phyloP scores from a whole-genome alignment of 1,284 basidiomycete species.

The Acaromyces ingoldii region DNA sequence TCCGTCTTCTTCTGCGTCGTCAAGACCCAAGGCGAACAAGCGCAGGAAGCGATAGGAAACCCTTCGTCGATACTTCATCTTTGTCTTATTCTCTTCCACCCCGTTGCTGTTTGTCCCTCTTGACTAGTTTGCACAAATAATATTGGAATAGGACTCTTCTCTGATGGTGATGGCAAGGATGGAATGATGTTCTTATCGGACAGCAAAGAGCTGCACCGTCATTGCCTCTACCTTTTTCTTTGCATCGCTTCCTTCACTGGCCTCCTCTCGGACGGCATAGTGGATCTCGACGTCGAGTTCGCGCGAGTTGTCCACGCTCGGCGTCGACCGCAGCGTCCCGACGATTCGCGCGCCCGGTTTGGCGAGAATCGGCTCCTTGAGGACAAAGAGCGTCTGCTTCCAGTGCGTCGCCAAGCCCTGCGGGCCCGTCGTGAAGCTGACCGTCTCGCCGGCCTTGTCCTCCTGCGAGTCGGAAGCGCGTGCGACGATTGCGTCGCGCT shows the following conservation, averaged over 20 bases:
- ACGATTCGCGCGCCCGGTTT: conserved; percentile 68
- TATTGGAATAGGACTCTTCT: too few species aligned
- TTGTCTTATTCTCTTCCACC: too few species aligned
- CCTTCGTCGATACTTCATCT: too few species aligned
- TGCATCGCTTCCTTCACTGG: conserved; percentile 20
- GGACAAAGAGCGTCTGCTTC: conserved; percentile 90
- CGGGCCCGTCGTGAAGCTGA: conserved; percentile 89
- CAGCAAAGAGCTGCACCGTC: conserved; percentile 21
- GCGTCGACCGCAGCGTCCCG: conserved; percentile 76
- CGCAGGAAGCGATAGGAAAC: too few species aligned
- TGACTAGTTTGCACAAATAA: too few species aligned
- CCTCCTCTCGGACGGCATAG: conserved; percentile 58
- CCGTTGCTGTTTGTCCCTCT: too few species aligned
- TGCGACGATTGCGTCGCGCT: conserved; percentile 62
- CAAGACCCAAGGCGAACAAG: too few species aligned
- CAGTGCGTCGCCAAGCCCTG: conserved; percentile 85
- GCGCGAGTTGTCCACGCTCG: conserved; percentile 73
- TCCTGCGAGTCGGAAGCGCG: conserved; percentile 2
- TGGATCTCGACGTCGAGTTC: conserved; percentile 91
- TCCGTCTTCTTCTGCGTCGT: too few species aligned
- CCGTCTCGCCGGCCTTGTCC: conserved; percentile 55
- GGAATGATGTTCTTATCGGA: too few species aligned
- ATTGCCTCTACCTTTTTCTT: conserved; percentile 45
- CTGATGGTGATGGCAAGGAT: too few species aligned
- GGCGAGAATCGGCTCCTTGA: conserved; percentile 71